Evolutionary conservation across 352 stramenopile species (phyloP), one percentile per base, ranked within the genome.

Genomic region (Phytophthora idaei): DNA sequence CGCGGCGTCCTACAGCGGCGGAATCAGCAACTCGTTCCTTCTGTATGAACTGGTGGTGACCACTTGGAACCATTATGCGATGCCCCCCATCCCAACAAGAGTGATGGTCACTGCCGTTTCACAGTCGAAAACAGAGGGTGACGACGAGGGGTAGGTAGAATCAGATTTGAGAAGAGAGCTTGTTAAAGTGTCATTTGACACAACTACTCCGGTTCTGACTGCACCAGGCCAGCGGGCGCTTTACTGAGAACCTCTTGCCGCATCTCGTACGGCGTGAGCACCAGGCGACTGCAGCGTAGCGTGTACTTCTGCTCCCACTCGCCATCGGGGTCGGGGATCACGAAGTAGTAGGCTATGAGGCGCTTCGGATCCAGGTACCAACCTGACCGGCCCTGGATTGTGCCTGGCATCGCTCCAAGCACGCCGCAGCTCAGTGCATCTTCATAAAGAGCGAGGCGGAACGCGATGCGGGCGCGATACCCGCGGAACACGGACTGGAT

Each of bases 281-380:
- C 80, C 14, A 90, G 63, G 8, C 67, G 65, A 15, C 61, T 76
- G 64, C 83, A 94, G 27, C 74, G 79, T 57, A 90, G 46, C 57
- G 81, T 72, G 65, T 73, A 61, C 65, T 88, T 87, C 55, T 90
- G 83, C 25, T 76, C 70, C 83, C 85, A 94, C 50, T 90, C 82
- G 60, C 81, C 79, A 37, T 78, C 68, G 45, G 75, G 69, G 2
- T 78, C 36, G 6, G 74, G 57, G 37, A 94, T 77, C 12, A 71
- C 67, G 47, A 94, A 94, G 71, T 90, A 92, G 69, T 94, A 91
- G 47, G 85, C 85, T 48, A 87, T 78, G 51, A 87, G 69, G 15
- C 76, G 85, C 74, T 89, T 89, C 8, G 80, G 80, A 71, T 94
- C 82, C 67, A 92, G 72, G 63, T 94, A 94, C 82, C 85, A 92